Evolutionary conservation across 257 asterid species (phyloP).

Genomic region (Oldenlandia corymbosa): DNA sequence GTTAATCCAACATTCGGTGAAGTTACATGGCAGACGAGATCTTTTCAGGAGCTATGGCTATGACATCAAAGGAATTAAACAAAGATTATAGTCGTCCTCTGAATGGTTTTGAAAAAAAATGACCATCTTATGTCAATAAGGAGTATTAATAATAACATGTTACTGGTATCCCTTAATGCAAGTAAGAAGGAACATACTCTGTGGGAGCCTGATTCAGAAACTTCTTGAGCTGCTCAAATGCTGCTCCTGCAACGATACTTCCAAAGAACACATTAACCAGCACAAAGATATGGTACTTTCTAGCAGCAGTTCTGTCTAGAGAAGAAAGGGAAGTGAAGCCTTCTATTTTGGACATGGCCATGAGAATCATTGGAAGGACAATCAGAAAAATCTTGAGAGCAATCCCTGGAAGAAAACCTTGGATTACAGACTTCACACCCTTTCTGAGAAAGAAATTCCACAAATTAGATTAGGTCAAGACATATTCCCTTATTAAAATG

Average conservation of each 20-base stretch:
- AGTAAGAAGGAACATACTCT: conserved; percentile 35
- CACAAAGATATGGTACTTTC: conserved; percentile 65
- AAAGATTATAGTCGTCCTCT: background rate
- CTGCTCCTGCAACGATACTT: conserved; percentile 80
- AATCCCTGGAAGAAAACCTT: conserved; percentile 91
- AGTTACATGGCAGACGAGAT: background rate
- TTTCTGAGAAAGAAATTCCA: conserved; percentile 39
- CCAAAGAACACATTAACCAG: conserved; percentile 83
- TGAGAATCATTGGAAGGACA: conserved; percentile 56
- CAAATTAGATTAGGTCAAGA: conserved; percentile 6
- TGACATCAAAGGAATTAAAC: background rate
- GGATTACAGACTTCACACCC: conserved; percentile 47
- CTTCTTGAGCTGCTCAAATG: conserved; percentile 69
- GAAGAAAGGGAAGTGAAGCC: conserved; percentile 62
- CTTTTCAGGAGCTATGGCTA: background rate
- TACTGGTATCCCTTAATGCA: background rate
- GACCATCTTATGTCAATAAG: background rate
- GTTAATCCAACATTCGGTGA: too few relatives aligned
- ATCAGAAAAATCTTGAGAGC: conserved; percentile 60
- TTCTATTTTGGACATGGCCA: conserved; percentile 65
- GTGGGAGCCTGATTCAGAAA: conserved; percentile 63
- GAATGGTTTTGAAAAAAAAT: background rate
- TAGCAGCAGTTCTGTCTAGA: conserved; percentile 69
- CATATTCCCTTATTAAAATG: background rate
- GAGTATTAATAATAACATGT: background rate